Percentiles rank a stretch among this genome's conserved stretches.
Evolutionary conservation across 352 stramenopile species (phyloP).

Genomic region (Phytophthora agathidicida): DNA sequence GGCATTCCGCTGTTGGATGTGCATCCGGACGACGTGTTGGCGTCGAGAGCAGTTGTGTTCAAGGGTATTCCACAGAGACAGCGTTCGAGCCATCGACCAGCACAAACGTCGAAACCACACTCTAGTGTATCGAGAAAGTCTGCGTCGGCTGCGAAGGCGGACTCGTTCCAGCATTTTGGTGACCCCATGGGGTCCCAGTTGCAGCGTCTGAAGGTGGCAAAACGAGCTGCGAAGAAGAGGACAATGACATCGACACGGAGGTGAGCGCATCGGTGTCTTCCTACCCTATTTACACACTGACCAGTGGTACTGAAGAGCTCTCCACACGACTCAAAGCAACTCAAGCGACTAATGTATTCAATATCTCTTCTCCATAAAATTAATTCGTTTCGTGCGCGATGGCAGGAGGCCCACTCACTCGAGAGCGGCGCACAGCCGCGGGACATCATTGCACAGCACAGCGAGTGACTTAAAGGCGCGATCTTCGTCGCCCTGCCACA

Average conservation of each 20-base stretch:
- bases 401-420: slow-evolving; percentile 23
- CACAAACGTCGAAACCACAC: background rate
- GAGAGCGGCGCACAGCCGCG: slow-evolving; percentile 53
- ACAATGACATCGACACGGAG: background rate
- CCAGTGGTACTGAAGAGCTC: no score
- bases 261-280: slow-evolving; percentile 1
- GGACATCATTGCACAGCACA: slow-evolving; percentile 67
- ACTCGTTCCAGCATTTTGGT: slow-evolving; percentile 72
- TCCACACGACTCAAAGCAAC: background rate
- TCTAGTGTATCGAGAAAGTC: slow-evolving; percentile 1
- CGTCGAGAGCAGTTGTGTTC: slow-evolving; percentile 64
- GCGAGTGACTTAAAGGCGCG: slow-evolving; percentile 76
- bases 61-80: slow-evolving; percentile 52
- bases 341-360: slow-evolving; percentile 15
- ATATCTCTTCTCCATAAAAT: slow-evolving; percentile 25
- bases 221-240: slow-evolving; percentile 27
- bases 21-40: slow-evolving; percentile 57
- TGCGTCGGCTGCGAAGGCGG: slow-evolving; percentile 18
- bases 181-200: slow-evolving; percentile 57
- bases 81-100: background rate
- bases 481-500: slow-evolving; percentile 73
- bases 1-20: slow-evolving; percentile 68
- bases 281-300: slow-evolving; percentile 2
- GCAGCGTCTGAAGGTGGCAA: slow-evolving; percentile 47
- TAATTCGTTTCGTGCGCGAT: slow-evolving; percentile 4